Conservation (phyloP, 129 eudicot genomes). For the Tagetes erecta region DNA sequence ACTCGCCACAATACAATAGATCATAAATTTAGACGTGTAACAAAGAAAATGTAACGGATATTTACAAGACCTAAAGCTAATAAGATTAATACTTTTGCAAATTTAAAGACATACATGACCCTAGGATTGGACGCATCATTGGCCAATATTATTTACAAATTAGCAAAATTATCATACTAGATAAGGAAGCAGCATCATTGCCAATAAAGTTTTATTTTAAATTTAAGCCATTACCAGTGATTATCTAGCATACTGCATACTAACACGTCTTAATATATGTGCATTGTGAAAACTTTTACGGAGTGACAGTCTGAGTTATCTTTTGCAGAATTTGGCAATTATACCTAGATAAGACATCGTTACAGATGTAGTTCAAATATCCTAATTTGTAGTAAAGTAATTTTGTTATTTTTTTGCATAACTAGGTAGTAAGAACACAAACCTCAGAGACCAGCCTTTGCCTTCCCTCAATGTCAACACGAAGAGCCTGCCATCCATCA, state of each 20-base stretch:
- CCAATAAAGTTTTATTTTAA: not conserved
- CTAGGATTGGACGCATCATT: not conserved
- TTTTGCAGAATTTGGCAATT: not conserved
- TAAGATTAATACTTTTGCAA: not conserved
- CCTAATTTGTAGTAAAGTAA: not conserved
- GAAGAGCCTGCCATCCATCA: constrained; percentile 61
- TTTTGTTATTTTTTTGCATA: not conserved
- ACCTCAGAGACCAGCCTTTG: constrained; percentile 67
- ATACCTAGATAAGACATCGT: not conserved
- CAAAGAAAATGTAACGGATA: not conserved
- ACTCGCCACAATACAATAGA: constrained; percentile 10
- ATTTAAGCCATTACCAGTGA: not conserved
- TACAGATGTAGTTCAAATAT: not conserved
- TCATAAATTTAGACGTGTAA: not conserved
- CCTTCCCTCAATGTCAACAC: constrained; percentile 63
- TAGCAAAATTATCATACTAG: not conserved
- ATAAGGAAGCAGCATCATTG: constrained; percentile 8
- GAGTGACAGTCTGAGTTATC: not conserved
- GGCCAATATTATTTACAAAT: not conserved
- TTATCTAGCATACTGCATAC: not conserved
- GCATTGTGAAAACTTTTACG: not conserved
- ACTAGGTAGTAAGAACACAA: constrained; percentile 12
- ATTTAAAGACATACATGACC: not conserved
- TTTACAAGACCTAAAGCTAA: not conserved
- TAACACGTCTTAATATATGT: not conserved